phyloP scores from a whole-genome alignment of 352 stramenopile genomes.

The Phytophthora foliorum region DNA sequence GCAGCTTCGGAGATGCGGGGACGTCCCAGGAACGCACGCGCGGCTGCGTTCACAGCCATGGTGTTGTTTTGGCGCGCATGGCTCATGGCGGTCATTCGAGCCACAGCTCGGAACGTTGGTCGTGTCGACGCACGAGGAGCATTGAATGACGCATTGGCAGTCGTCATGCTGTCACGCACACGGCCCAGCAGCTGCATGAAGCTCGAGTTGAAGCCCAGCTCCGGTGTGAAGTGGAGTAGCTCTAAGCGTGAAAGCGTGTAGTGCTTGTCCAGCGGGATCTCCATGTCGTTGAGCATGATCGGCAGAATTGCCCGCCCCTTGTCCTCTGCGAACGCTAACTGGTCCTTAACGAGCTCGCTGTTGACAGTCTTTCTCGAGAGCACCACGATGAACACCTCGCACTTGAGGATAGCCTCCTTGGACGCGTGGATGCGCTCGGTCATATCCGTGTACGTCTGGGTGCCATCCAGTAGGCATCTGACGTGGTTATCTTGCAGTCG shows the following conservation, averaged over 20 bases:
- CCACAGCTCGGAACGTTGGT: conserved; percentile 44
- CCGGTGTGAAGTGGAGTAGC: conserved; percentile 83
- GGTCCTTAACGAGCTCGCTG: conserved; percentile 84
- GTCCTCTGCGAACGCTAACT: conserved; percentile 85
- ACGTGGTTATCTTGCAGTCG: conserved; percentile 64
- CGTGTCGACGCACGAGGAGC: conserved; percentile 34
- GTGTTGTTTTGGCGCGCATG: conserved; percentile 37
- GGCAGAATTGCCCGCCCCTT: conserved; percentile 78
- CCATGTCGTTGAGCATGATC: conserved; percentile 82
- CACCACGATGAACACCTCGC: conserved; percentile 76
- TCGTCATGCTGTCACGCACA: conserved; percentile 60
- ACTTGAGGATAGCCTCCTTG: conserved; percentile 86
- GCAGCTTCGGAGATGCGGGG: conserved; percentile 39
- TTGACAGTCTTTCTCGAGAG: conserved; percentile 69
- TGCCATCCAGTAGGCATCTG: conserved; percentile 64
- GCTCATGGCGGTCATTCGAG: conserved; percentile 43
- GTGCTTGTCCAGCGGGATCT: conserved; percentile 77
- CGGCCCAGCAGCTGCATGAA: conserved; percentile 60
- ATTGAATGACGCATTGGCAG: conserved; percentile 36
- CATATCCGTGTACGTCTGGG: conserved; percentile 60
- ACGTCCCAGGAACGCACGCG: conserved; percentile 36
- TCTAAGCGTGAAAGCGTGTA: conserved; percentile 81
- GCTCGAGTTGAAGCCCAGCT: conserved; percentile 82
- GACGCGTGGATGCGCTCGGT: conserved; percentile 68
- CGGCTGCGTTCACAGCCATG: conserved; percentile 31